Conservation (phyloP, 805 yeast species). For the Teunomyces funiuensis region DNA sequence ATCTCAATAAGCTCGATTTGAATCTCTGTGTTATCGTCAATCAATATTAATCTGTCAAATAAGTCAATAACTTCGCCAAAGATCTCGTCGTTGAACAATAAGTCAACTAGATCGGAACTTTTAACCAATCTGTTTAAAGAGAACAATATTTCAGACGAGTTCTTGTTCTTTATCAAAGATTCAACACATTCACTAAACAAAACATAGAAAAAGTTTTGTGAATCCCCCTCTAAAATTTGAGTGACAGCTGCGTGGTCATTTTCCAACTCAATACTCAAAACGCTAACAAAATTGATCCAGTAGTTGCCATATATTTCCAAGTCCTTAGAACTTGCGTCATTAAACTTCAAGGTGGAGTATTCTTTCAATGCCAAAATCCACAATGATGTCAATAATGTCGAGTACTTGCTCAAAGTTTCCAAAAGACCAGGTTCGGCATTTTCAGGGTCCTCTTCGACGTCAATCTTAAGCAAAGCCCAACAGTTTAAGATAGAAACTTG, state of each 20-base stretch:
- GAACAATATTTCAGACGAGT: constrained; percentile 51
- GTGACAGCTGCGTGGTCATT: constrained; percentile 46
- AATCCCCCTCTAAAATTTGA: constrained; percentile 54
- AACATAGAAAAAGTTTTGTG: constrained; percentile 69
- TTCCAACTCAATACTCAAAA: constrained; percentile 64
- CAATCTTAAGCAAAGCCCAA: constrained; percentile 64
- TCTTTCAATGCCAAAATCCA: constrained; percentile 82
- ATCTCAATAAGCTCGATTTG: constrained; percentile 50
- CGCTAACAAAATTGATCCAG: constrained; percentile 80
- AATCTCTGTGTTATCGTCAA: constrained; percentile 61
- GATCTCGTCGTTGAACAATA: constrained; percentile 63
- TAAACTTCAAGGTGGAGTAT: constrained; percentile 63
- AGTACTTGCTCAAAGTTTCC: constrained; percentile 53
- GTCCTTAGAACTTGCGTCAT: constrained; percentile 40
- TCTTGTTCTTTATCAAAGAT: constrained; percentile 52
- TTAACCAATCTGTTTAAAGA: constrained; percentile 50
- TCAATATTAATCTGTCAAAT: constrained; percentile 66
- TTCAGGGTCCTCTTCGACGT: constrained; percentile 22
- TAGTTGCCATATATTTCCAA: constrained; percentile 51
- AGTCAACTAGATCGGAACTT: constrained; percentile 54
- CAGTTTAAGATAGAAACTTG: constrained; percentile 64
- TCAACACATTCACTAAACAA: constrained; percentile 84
- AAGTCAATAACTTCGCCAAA: constrained; percentile 76
- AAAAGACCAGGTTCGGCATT: constrained; percentile 46
- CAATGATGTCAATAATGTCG: constrained; percentile 61